Conservation (phyloP, 2,329 filamentous ascomycete species). For the Xylariales sp. region DNA sequence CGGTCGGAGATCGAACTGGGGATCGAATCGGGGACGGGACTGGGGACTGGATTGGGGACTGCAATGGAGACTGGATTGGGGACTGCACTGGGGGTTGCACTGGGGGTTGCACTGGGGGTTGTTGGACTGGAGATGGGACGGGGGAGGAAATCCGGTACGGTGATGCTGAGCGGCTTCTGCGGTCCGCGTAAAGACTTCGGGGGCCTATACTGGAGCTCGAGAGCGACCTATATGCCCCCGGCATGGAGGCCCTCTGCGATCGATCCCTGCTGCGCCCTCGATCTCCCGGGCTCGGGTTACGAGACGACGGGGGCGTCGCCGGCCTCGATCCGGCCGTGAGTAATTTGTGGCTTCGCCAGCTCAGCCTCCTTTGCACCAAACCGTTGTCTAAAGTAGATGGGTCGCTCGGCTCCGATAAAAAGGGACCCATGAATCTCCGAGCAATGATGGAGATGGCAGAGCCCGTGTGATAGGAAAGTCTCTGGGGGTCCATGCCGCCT, state of each 20-base stretch:
- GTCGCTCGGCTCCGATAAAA: conserved; percentile 28
- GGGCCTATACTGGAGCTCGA: conserved; percentile 27
- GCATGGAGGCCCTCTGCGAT: background rate
- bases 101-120: background rate
- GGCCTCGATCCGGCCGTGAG: conserved; percentile 24
- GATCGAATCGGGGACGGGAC: background rate
- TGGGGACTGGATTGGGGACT: background rate
- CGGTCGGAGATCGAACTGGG: background rate
- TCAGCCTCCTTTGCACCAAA: conserved; percentile 5
- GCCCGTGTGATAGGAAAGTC: conserved; percentile 17
- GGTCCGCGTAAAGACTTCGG: conserved; percentile 14
- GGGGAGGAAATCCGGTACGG: background rate
- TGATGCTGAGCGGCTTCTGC: conserved; percentile 17
- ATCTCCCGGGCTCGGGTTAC: conserved; percentile 10
- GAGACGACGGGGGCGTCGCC: conserved; percentile 23
- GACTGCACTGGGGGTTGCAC: background rate
- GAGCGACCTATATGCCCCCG: conserved; percentile 13
- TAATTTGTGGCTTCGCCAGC: conserved; percentile 31
- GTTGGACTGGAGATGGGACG: background rate
- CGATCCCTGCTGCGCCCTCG: conserved; percentile 7
- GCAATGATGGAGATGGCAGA: conserved; percentile 32
- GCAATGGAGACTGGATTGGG: no score
- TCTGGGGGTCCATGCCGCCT: background rate
- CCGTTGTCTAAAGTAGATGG: background rate
- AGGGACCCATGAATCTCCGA: conserved; percentile 30